Base-by-base conservation (phyloP, 2,329 filamentous ascomycete genomes). In the Rhynchosporium agropyri region DNA sequence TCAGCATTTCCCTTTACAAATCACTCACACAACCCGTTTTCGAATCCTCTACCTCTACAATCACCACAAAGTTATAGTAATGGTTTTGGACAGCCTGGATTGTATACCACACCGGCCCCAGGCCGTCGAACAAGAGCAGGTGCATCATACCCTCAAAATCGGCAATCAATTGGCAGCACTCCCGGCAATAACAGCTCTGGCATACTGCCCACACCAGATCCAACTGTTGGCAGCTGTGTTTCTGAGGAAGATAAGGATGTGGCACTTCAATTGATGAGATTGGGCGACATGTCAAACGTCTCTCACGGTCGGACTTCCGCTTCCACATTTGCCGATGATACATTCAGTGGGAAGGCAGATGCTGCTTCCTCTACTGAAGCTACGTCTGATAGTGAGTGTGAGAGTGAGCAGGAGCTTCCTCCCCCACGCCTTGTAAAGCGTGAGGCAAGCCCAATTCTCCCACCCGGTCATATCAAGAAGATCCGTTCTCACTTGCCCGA, bases 211-310 rank as follows among this genome's bases (percentile, higher is more conserved):
- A 99, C 95, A 2, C 95, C 95, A 31, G 95, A 98, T 72, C 94
- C 94, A n/a, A 99, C 95, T 12, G 90, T 98, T 70, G 91, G 91
- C 60, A 98, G 94, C 78, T 96, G 92, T 76, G 94, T 99, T 76
- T 98, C 94, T 13, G 95, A 99, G 75, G 95, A 99, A 77, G 86
- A 89, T 70, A 89, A 89, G 74, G 95, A 99, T 77, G 95, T 98
- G 66, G 95, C 95, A 62, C 89, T 97, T 74, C 95, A 98, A 78
- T 82, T 99, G 72, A 98, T 99, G 88, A 90, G 94, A 70, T 84
- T 99, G 60, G 93, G 95, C 51, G 93, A 97, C 75, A 91, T 93
- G 70, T 95, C 92, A 62, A 96, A 96, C 75, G 89, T 96, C 73
- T 96, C 92, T 1, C 91, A 97, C 72, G 93, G 92, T 60, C 90